Base-by-base conservation (phyloP, 352 stramenopile genomes). In the Pythium sukuiense region DNA sequence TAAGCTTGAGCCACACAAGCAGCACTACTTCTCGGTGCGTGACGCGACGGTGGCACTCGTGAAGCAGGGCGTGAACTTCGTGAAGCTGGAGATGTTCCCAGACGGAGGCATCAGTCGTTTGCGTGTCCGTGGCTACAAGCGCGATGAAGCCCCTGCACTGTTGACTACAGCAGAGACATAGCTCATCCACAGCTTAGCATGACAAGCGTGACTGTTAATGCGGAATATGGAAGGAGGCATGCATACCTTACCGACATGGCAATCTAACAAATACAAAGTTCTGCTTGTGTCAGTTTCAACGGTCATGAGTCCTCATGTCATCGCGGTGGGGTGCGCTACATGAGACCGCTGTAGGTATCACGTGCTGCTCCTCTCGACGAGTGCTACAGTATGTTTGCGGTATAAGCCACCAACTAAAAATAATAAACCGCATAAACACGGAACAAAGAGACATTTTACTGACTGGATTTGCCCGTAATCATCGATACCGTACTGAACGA, bases 21-120 rank as follows among this genome's bases (percentile, higher is more conserved):
- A 97, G 64, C 90, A 97, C 61, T 79, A 88, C 24, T 98, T 98
- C 68, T 83, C 76, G 0, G 77, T 90, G 24, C 69, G 65, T 8
- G 68, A 79, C 12, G 74, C 76, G 26, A 82, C 76, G 6, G 76
- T 97, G 20, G 66, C 76, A 2, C 77, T 91, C 46, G 67, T 86
- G 39, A 63, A 70, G 1, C 70, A 76, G 32, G 73, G 79, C 20
- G 76, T 98, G 20, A 97, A 95, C 55, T 96, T 98, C 69, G 67
- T 98, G 24, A 91, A 90, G 66, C 79, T 98, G 0, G 92, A 88
- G 58, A 98, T 98, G 70, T 98, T 95, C 70, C 94, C 93, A 0
- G 95, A 98, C 76, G 96, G 95, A 16, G 95, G 95, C 26, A 88
- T 98, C 24, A 97, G 88, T 58, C 84, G 95, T 29, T 79, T 98